Conservation (phyloP, 2,329 filamentous ascomycete genomes). For the Pseudogymnoascus sp. region DNA sequence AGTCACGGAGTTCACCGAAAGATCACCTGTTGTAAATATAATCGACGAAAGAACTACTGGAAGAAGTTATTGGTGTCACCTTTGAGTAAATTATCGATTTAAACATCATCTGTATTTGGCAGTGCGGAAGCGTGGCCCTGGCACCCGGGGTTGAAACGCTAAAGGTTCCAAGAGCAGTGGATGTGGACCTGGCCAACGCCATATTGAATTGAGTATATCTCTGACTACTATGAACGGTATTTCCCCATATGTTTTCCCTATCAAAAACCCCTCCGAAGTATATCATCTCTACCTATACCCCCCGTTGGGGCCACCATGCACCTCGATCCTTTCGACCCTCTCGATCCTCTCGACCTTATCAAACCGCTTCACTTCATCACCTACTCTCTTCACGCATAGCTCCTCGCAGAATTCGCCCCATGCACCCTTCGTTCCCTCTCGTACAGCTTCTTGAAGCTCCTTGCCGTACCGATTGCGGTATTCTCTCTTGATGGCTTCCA, state of each 20-base stretch:
- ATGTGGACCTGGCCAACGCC: background rate
- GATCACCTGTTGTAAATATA: background rate
- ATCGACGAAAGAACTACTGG: background rate
- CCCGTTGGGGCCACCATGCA: background rate
- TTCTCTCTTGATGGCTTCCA: conserved; percentile 70
- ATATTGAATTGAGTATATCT: background rate
- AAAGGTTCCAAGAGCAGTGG: background rate
- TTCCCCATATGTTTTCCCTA: background rate
- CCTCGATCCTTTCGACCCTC: background rate
- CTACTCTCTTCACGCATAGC: conserved; percentile 57
- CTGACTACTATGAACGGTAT: background rate
- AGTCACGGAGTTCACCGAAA: background rate
- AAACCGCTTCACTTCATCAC: conserved; percentile 49
- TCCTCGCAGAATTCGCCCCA: conserved; percentile 71
- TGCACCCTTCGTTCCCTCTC: conserved; percentile 67
- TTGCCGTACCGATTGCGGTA: conserved; percentile 71
- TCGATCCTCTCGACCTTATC: conserved; percentile 25
- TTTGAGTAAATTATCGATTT: background rate
- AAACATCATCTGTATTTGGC: background rate
- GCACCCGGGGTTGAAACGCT: background rate
- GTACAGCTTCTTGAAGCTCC: conserved; percentile 70
- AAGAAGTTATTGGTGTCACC: background rate
- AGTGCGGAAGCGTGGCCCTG: background rate
- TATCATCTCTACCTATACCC: background rate
- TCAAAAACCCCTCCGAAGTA: background rate